These are phyloP conservation scores for Kalaharituber pfeilii DNA, from an alignment of 2,329 filamentous ascomycete species.

Conservation along the genomic window DNA sequence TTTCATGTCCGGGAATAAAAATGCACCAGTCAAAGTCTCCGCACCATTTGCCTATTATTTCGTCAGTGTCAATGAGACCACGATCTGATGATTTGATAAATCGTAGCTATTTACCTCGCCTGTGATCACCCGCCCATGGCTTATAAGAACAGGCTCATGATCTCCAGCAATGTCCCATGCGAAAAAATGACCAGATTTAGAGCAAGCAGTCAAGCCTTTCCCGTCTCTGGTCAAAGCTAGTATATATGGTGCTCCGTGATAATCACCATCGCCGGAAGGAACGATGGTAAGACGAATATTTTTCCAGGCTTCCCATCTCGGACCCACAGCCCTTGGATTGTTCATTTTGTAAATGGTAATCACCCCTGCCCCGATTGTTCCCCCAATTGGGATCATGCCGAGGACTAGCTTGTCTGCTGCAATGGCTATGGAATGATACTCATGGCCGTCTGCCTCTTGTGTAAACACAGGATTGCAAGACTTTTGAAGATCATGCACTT, in stretches of 20 bases:
- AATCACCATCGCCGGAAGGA: slow-evolving; percentile 2
- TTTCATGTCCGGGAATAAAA: slow-evolving; percentile 15
- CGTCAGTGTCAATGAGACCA: neutral
- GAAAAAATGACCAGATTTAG: slow-evolving; percentile 17
- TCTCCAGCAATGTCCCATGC: slow-evolving; percentile 17
- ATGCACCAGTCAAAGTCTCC: slow-evolving; percentile 11
- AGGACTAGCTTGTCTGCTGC: slow-evolving; percentile 13
- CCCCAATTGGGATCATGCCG: slow-evolving; percentile 10
- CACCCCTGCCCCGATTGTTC: slow-evolving; percentile 15
- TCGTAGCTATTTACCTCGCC: neutral
- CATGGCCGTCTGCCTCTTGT: slow-evolving; percentile 15
- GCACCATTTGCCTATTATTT: slow-evolving; percentile 12
- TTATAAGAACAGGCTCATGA: slow-evolving; percentile 13
- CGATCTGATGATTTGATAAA: neutral
- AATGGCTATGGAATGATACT: slow-evolving; percentile 14
- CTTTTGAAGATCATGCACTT: slow-evolving; percentile 18
- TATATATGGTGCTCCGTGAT: slow-evolving; percentile 16
- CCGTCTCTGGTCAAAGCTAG: slow-evolving; percentile 14
- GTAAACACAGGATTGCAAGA: slow-evolving; percentile 15
- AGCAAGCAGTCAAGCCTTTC: slow-evolving; percentile 13
- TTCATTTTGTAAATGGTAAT: slow-evolving; percentile 16
- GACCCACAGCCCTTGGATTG: slow-evolving; percentile 11
- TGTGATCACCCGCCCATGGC: slow-evolving; percentile 7
- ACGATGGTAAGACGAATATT: slow-evolving; percentile 16
- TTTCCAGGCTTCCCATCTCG: slow-evolving; percentile 1